A percentile compares a stretch with the other conserved stretches of the same genome.
Evolutionary conservation across 2,329 filamentous ascomycete genomes (phyloP).

Genomic region (Trichoderma lentiforme): DNA sequence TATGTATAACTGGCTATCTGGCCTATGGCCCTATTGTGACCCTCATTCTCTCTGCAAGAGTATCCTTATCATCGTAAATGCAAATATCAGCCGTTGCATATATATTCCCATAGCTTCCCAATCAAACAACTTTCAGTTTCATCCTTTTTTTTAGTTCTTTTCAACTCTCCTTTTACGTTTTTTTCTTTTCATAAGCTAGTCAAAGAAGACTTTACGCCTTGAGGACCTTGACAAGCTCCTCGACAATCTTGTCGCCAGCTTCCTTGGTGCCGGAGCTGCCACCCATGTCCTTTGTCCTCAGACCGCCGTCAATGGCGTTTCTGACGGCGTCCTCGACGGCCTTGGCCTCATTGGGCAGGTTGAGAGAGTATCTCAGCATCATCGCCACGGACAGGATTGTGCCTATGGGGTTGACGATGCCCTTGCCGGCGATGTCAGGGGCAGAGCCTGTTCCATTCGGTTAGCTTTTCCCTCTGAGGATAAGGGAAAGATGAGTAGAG

Average conservation of each 20-base stretch:
- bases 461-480: too few relatives aligned
- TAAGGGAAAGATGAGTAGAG: background rate
- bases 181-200: background rate
- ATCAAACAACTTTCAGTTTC: background rate
- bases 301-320: conserved; percentile 72
- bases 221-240: conserved; percentile 67
- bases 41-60: background rate
- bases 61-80: background rate
- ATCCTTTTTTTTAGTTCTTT: background rate
- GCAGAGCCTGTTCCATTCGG: conserved; percentile 63
- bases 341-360: conserved; percentile 70
- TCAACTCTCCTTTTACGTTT: background rate
- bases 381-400: conserved; percentile 90
- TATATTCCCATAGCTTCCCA: background rate
- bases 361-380: conserved; percentile 92
- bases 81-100: background rate
- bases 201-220: conserved; percentile 33
- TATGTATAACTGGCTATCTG: background rate
- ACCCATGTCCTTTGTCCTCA: conserved; percentile 81
- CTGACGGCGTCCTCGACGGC: conserved; percentile 79
- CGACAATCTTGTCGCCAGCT: conserved; percentile 72
- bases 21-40: background rate
- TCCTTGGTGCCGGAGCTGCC: conserved; percentile 69
- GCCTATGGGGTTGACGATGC: conserved; percentile 87
- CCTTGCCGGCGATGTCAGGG: conserved; percentile 88